Base-by-base conservation (phyloP, 441 rosid genomes). In the Euphorbia celastroides region DNA sequence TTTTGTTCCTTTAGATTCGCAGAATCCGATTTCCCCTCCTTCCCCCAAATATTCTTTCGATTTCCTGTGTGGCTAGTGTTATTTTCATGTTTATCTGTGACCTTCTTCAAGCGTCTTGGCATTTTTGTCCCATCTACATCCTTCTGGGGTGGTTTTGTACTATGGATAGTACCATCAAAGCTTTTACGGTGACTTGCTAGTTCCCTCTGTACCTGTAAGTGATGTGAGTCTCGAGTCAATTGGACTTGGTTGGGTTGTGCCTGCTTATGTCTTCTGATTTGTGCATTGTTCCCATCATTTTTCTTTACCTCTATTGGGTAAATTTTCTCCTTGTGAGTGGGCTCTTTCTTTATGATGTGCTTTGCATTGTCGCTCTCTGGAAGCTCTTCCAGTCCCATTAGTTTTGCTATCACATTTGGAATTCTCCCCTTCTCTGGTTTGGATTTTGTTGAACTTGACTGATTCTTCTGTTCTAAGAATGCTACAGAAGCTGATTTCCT, bases 321-420 rank as follows among this genome's bases (percentile, higher is more conserved):
- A 27, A 48, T 59, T 64, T 69, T 82, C 50, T 64, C 73, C 77
- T 73, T 84, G 66, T 73, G 62, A 34, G 60, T 67, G 13, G 78
- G 55, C 59, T 67, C 80, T 67, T 73, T 80, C 55, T 58, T 60
- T 51, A 14, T 36, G 57, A 27, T 51, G 59, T 63, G 17, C 50
- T 77, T 78, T n/a, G 80, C 54, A 58, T 81, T 83, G 48, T 60
- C 76, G 66, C 78, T 81, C 72, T 75, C 78, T n/a, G 86, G 94
- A 76, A 84, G 82, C 67, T 87, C 90, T 31, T 88, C 90, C 22
- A 88, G 57, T 56, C 99, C 98, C 96, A 89, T 94, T 54, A 89
- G 71, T 86, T 87, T 89, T 9, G 97, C 99, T 44, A 92, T 84
- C 54, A 92, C 91, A 81, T 78, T 92, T 28, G 98, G 88, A 62